Percentiles rank a stretch among this genome's conserved stretches.
phyloP scores from a whole-genome alignment of 225 moss, liverwort and hornwort genomes.

The Lunularia cruciata region DNA sequence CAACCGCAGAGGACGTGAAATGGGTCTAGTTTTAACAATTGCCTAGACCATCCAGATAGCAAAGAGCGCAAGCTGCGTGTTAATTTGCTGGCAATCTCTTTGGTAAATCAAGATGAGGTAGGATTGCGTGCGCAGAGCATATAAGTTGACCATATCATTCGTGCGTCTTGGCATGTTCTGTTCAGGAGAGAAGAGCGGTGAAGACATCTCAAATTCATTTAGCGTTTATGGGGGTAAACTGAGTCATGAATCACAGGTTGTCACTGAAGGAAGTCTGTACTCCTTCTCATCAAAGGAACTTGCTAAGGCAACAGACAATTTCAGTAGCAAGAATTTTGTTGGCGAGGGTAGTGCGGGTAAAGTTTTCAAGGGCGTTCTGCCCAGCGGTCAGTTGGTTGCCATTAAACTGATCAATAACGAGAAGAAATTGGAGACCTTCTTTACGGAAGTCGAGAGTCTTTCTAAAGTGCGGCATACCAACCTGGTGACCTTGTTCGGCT shows the following conservation, averaged over 20 bases:
- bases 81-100: neutral
- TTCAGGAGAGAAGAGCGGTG: neutral
- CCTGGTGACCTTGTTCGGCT: slow-evolving; percentile 33
- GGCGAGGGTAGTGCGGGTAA: slow-evolving; percentile 36
- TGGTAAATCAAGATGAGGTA: neutral
- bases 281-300: slow-evolving; percentile 30
- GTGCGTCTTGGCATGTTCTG: slow-evolving; percentile 6
- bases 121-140: neutral
- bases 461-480: slow-evolving; percentile 32
- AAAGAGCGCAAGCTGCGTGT: neutral
- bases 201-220: neutral
- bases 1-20: too few species aligned
- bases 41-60: too few species aligned
- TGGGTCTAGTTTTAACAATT: too few species aligned
- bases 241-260: neutral
- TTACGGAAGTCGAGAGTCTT: slow-evolving; percentile 38
- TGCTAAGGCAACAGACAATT: slow-evolving; percentile 25
- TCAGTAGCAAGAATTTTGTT: slow-evolving; percentile 21
- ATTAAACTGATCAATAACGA: slow-evolving; percentile 33
- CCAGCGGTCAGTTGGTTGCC: slow-evolving; percentile 35
- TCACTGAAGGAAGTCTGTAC: slow-evolving; percentile 23
- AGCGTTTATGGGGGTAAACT: neutral
- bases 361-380: slow-evolving; percentile 26
- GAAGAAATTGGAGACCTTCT: slow-evolving; percentile 28
- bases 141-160: slow-evolving; percentile 5